A percentile compares a stretch with the other conserved stretches of the same genome.
Evolutionary conservation across 768 basidiomycete species (phyloP).

Genomic region (Solioccasus polychromus): DNA sequence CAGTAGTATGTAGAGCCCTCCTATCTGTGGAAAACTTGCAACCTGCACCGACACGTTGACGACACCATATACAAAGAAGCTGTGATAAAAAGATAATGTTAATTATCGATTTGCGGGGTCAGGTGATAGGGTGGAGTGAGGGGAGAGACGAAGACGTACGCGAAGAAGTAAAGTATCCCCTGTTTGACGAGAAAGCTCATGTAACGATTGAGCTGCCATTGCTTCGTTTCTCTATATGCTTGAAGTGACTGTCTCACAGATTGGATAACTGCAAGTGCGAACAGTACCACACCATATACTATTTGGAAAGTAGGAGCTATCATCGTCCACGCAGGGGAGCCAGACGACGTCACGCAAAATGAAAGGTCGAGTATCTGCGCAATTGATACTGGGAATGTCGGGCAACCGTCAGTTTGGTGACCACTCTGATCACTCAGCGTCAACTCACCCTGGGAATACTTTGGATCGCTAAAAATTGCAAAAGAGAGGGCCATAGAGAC

Average conservation of each 20-base stretch:
- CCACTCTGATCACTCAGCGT: too few species aligned
- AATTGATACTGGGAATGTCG: background rate
- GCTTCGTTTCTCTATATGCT: background rate
- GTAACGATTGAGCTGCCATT: background rate
- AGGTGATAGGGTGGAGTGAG: too few species aligned
- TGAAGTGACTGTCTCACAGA: constrained; percentile 1
- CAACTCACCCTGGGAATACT: background rate
- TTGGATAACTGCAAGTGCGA: background rate
- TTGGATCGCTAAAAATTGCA: background rate
- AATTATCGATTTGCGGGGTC: too few species aligned
- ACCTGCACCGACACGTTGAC: background rate
- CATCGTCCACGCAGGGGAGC: background rate
- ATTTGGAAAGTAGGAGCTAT: background rate
- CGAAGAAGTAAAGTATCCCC: background rate
- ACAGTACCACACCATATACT: background rate
- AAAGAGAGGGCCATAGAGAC: background rate
- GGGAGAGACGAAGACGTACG: too few species aligned
- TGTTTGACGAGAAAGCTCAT: background rate
- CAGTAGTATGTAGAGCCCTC: background rate
- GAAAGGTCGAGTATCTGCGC: background rate
- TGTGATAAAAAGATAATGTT: background rate
- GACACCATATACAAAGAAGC: background rate
- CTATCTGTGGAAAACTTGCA: background rate
- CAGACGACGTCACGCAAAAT: background rate
- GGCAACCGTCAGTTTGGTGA: background rate